These are phyloP conservation scores for Globisporangium canariense DNA, from an alignment of 352 stramenopile species.

Conservation along the genomic window DNA sequence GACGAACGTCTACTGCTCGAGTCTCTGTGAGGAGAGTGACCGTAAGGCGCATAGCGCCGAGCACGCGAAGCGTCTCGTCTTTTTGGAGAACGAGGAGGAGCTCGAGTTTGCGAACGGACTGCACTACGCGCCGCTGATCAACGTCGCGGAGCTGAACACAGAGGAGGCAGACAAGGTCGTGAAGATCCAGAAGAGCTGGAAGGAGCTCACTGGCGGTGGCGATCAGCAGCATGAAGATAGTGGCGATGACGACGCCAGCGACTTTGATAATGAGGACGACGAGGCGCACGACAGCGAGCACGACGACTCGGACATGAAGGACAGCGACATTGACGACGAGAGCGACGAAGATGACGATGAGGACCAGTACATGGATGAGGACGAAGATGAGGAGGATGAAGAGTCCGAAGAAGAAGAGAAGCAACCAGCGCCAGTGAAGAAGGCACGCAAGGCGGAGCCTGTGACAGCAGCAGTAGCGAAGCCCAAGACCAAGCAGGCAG, in stretches of 20 bases:
- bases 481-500: constrained; percentile 15
- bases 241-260: background rate
- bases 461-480: background rate
- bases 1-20: constrained; percentile 76
- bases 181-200: constrained; percentile 41
- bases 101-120: constrained; percentile 64
- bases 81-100: constrained; percentile 47
- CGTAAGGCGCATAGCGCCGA: constrained; percentile 46
- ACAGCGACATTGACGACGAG: constrained; percentile 17
- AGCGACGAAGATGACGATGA: constrained; percentile 28
- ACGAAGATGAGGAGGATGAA: background rate
- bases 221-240: background rate
- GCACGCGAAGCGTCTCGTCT: constrained; percentile 68
- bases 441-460: background rate
- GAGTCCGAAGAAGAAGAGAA: constrained; percentile 7
- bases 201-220: constrained; percentile 21
- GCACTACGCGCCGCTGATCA: constrained; percentile 51
- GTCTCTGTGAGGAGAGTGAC: constrained; percentile 39
- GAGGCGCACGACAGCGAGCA: constrained; percentile 18
- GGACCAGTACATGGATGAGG: constrained; percentile 18
- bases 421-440: constrained; percentile 3
- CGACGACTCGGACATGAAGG: constrained; percentile 13
- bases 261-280: constrained; percentile 14
- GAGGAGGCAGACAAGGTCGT: constrained; percentile 26
- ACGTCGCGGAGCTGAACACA: constrained; percentile 30